Evolutionary conservation across 2,329 filamentous ascomycete genomes (phyloP), one percentile per base, ranked within the genome.

Genomic region (Claviceps purpurea): DNA sequence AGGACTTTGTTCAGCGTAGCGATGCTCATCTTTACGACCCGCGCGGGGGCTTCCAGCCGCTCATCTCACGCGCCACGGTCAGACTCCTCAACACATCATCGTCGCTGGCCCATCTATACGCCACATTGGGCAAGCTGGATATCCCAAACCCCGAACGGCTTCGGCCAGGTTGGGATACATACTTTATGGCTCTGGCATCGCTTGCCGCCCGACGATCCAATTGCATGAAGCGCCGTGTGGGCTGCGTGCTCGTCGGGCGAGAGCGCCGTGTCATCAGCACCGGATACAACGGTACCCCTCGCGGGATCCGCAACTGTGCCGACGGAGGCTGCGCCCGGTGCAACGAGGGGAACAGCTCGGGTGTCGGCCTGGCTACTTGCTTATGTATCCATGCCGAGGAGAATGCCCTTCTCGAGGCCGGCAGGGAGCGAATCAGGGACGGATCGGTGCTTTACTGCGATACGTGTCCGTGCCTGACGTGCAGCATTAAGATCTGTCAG

Each of bases 321-420:
- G 87, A 95, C 62, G 93, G 93, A 58, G 93, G 93, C 49, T 98
- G 93, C 74, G 72, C 74, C 11, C 78, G 93, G 48, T 98, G 93
- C 69, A 97, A 98, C 67, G 77, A 78, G 50, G 85, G 81, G 5
- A 76, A 80, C 52, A 77, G 77, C 34, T 75, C 75, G 44, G 93
- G 93, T 24, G 76, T 83, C 46, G 82, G 79, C 1, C 76, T 98
- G 20, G 82, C 84, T 4, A 95, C 91, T 5, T 98, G 93, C 63
- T 76, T 97, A 49, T 98, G 93, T 66, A 80, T 98, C n/a, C 93
- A 98, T 66, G 93, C 93, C 1, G 93, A 98, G 72, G 93, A 98
- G 70, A 98, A 98, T 66, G 93, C 93, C 1, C 75, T 98, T 53
- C 75, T 98, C 10, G 93, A 98, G 72, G 93, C 93, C 20, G 93